Evolutionary conservation across 2,329 filamentous ascomycete species (phyloP), one percentile per base, ranked within the genome.

Genomic region (Neurospora crassa): DNA sequence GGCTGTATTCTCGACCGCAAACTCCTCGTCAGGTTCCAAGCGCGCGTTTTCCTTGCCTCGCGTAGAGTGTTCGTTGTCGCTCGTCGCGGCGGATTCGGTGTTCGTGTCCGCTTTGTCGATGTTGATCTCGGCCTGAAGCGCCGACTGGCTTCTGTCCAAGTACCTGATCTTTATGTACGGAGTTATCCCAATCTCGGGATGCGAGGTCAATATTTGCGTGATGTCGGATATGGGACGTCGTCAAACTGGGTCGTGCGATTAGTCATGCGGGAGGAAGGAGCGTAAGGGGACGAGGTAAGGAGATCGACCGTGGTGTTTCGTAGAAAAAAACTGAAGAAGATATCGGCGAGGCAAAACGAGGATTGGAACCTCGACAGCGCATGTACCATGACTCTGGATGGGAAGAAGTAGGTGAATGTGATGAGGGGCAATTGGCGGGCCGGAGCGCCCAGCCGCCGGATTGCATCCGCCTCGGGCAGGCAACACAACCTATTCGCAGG

Each of bases 281-380:
- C 24, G 24, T 24, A 24, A 24, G n/a, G n/a, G 10, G 43, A 45
- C 2, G 5, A 45, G n/a, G n/a, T 12, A 20, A 6, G 10, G 2
- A 12, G 5, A 5, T 20, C 11, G 10, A 2, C 4, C 20, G 43
- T 16, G n/a, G 43, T 2, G n/a, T 45, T 45, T 4, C 10, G 43
- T 18, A 20, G 5, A 20, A 45, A 18, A 2, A n/a, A 10, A 2
- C 2, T 16, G 8, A 45, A 45, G 10, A 43, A n/a, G 18, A 2
- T n/a, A 8, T 2, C 3, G 0, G 42, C 18, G 8, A n/a, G 42
- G 42, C 7, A 2, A 5, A n/a, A 1, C 1, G 3, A 18, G 4
- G 2, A 11, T 0, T 11, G 0, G 1, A n/a, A n/a, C 42, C 10
- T 45, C 7, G 4, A n/a, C n/a, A 45, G 8, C 4, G 42, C 8